Evolutionary conservation across 129 eudicot genomes (phyloP), one percentile per base, ranked within the genome.

Genomic region (Scalesia atractyloides): DNA sequence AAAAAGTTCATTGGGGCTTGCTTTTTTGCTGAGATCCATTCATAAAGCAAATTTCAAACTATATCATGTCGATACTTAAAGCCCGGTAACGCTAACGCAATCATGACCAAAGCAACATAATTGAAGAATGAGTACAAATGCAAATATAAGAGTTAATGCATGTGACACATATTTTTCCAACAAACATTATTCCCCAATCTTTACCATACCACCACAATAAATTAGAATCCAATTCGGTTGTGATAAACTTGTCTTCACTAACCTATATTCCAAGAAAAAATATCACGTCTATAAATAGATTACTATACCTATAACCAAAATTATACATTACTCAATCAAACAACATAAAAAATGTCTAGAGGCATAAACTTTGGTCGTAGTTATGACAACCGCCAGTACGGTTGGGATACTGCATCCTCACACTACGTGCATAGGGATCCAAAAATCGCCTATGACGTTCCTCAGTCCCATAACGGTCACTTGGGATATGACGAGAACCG

Each of bases 181-280:
- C 19, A 64, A 66, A 53, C 11, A 41, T 67, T 73, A 80, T 73
- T 80, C 79, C 33, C 49, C 2, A 49, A 19, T 41, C 60, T 49
- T 74, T 70, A 64, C 57, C 2, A 13, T 61, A 1, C 9, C 67
- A 66, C 73, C 85, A 73, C 64, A 54, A 68, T 50, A 36, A 44
- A 36, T 15, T 33, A 47, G 85, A 77, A 82, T 64, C 19, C 11
- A 66, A 78, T 82, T 54, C 86, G 33, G 64, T 54, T 24, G 17
- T 1, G 44, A 62, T 20, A 79, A 65, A 12, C 37, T 71, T 9
- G 18, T 56, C 69, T 37, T 50, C 9, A 18, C 30, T 16, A 18
- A 66, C 66, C 22, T 9, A 33, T 11, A 58, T 69, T n/a, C 47
- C 16, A 19, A 43, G 37, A 9, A 46, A 6, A 11, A 20, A 11